phyloP scores from a whole-genome alignment of 768 basidiomycete genomes.

The Dentipellis fragilis region DNA sequence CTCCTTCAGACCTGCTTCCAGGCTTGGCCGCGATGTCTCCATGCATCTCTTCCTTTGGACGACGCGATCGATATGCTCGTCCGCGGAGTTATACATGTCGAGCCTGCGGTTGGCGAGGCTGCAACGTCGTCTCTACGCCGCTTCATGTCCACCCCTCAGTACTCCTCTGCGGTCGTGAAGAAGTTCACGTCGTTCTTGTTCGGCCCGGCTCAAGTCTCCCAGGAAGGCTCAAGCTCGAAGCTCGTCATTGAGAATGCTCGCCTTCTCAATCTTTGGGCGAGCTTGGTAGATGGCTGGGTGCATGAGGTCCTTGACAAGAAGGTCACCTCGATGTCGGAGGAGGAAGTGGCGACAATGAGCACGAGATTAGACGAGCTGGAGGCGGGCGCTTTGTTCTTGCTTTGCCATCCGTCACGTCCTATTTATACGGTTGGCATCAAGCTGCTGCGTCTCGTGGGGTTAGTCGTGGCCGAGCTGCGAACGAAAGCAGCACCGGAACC shows the following conservation, averaged over 20 bases:
- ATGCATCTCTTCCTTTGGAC: constrained; percentile 38
- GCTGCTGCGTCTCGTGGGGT: constrained; percentile 48
- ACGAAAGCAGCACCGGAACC: constrained; percentile 14
- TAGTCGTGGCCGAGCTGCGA: constrained; percentile 35
- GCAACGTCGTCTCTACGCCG: constrained; percentile 62
- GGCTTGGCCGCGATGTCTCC: constrained; percentile 76
- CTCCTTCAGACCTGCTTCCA: constrained; percentile 72
- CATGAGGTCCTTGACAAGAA: constrained; percentile 33
- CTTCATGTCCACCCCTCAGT: constrained; percentile 51
- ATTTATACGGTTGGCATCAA: constrained; percentile 55
- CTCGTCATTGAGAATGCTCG: constrained; percentile 59
- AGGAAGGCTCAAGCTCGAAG: constrained; percentile 53
- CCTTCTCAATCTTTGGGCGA: constrained; percentile 64
- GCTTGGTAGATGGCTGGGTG: constrained; percentile 63
- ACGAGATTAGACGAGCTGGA: constrained; percentile 53
- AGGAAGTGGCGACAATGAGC: constrained; percentile 32
- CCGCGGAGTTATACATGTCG: constrained; percentile 76
- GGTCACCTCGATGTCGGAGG: constrained; percentile 25
- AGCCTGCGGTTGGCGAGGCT: constrained; percentile 61
- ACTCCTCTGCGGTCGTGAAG: constrained; percentile 48
- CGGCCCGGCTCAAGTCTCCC: constrained; percentile 49
- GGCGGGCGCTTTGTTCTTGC: constrained; percentile 64
- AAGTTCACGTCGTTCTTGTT: constrained; percentile 68
- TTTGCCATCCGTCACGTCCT: constrained; percentile 42
- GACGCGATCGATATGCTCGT: constrained; percentile 73